A percentile compares a stretch with the other conserved stretches of the same genome.
Evolutionary conservation across 2,329 filamentous ascomycete species (phyloP).

Genomic region (Malbranchea cinnamomea): DNA sequence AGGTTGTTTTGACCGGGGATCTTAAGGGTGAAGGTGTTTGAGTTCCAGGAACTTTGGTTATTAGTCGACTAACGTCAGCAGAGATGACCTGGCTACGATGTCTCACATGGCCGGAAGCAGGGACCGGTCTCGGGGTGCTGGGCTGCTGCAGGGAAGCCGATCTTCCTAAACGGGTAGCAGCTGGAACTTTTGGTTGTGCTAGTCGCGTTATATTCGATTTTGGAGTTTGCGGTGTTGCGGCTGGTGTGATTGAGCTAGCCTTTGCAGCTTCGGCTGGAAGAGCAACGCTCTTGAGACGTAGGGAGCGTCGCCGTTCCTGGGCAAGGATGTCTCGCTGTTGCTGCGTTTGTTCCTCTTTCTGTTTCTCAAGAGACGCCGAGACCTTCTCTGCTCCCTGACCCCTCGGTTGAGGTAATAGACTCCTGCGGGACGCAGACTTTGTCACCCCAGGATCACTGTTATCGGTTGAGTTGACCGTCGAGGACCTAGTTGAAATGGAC

Average conservation of each 20-base stretch:
- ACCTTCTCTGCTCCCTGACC: not conserved
- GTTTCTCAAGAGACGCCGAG: not conserved
- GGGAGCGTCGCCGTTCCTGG: conserved; percentile 1
- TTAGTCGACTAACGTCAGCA: conserved; percentile 6
- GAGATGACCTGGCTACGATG: conserved; percentile 22
- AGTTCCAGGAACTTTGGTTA: conserved; percentile 3
- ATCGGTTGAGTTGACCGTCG: too few species aligned
- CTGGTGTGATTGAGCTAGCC: conserved; percentile 11
- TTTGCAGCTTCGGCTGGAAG: conserved; percentile 8
- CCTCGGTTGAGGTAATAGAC: not conserved
- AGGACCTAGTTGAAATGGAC: too few species aligned
- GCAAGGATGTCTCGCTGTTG: not conserved
- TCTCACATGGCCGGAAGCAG: conserved; percentile 17
- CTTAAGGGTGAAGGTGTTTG: conserved; percentile 6
- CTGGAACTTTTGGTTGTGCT: conserved; percentile 14
- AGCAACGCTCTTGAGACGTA: conserved; percentile 1
- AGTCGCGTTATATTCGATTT: too few species aligned
- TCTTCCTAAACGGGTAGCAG: conserved; percentile 19
- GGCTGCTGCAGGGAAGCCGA: conserved; percentile 25
- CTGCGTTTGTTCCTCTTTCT: not conserved
- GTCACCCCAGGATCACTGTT: too few species aligned
- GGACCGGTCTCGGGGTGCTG: conserved; percentile 10
- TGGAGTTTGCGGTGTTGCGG: conserved; percentile 10
- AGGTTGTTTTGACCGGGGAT: conserved; percentile 8
- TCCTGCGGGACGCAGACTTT: too few species aligned